phyloP scores from a whole-genome alignment of 2,329 filamentous ascomycete genomes.

The Colletotrichum sp. region DNA sequence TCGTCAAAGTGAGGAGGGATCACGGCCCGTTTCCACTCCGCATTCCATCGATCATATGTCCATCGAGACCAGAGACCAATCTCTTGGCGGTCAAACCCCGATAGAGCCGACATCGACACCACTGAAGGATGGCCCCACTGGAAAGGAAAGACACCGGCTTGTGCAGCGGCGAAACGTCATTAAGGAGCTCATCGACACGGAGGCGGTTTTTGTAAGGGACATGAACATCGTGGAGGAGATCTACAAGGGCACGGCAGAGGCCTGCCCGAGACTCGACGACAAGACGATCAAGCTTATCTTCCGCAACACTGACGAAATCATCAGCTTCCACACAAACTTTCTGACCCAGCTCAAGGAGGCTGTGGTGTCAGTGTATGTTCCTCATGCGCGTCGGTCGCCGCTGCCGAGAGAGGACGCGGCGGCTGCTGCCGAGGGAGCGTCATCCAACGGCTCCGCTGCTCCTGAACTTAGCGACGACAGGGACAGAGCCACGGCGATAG shows the following conservation, averaged over 20 bases:
- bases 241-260: slow-evolving; percentile 90
- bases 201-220: slow-evolving; percentile 88
- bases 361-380: slow-evolving; percentile 78
- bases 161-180: slow-evolving; percentile 83
- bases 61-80: slow-evolving; percentile 45
- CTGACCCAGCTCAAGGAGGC: slow-evolving; percentile 81
- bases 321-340: slow-evolving; percentile 83
- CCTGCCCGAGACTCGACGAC: slow-evolving; percentile 77
- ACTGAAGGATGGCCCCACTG: slow-evolving; percentile 43
- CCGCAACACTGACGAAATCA: slow-evolving; percentile 89
- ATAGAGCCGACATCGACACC: slow-evolving; percentile 40
- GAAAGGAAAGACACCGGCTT: slow-evolving; percentile 72
- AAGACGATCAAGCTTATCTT: slow-evolving; percentile 92
- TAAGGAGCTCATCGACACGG: slow-evolving; percentile 91
- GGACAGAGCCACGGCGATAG: slow-evolving; percentile 58
- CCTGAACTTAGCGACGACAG: slow-evolving; percentile 54
- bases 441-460: slow-evolving; percentile 36
- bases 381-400: slow-evolving; percentile 53
- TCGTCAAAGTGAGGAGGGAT: slow-evolving; percentile 50
- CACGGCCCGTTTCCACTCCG: slow-evolving; percentile 46
- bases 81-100: slow-evolving; percentile 38
- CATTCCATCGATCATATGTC: slow-evolving; percentile 54
- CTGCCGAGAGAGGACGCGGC: slow-evolving; percentile 46
- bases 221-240: slow-evolving; percentile 99
- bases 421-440: slow-evolving; percentile 38